Evolutionary conservation across 2,329 filamentous ascomycete species (phyloP), one percentile per base, ranked within the genome.

Genomic region (Aspergillus aculeatus): DNA sequence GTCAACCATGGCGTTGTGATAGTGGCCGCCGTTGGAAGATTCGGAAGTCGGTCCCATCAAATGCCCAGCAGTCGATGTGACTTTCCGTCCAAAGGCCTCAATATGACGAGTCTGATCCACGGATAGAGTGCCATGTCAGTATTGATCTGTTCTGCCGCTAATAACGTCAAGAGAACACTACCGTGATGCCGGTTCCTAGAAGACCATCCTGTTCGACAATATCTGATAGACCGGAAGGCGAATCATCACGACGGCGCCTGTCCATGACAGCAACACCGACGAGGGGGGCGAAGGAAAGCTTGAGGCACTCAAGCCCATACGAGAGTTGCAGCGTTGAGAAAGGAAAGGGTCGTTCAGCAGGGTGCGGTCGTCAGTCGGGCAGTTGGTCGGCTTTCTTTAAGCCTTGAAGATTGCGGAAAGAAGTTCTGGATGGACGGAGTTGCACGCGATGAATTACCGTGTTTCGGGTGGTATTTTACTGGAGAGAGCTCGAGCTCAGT

Each of bases 71-170:
- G 95, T 98, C 29, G 92, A 92, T 31, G 93, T 95, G 64, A 98
- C 92, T 79, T 97, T 99, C 73, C 94, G 88, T 67, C 92, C 87
- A 77, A 99, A 97, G 57, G 91, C 90, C 79, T 97, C 93, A 69
- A 98, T 81, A 65, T 95, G 91, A 69, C 92, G 89, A 57, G 91
- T 87, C 92, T 96, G 67, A 54, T 44, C 47, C 53, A 49, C 57
- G 26, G 38, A 31, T 19, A 51, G 48, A 55, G 16, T 19, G 38
- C 38, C 38, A 44, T 44, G 38, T 44, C 38, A 44, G 38, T 19
- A 44, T 16, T 44, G 14, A 19, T 16, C 38, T 44, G 14, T 19
- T 16, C 16, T 19, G 38, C 14, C 38, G 16, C n/a, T n/a, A 44
- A 7, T 19, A 19, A 19, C 5, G 16, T 19, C 14, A 44, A 61